Conservation (phyloP, 176 grass and related monocot species). For the Oryza coarctata region DNA sequence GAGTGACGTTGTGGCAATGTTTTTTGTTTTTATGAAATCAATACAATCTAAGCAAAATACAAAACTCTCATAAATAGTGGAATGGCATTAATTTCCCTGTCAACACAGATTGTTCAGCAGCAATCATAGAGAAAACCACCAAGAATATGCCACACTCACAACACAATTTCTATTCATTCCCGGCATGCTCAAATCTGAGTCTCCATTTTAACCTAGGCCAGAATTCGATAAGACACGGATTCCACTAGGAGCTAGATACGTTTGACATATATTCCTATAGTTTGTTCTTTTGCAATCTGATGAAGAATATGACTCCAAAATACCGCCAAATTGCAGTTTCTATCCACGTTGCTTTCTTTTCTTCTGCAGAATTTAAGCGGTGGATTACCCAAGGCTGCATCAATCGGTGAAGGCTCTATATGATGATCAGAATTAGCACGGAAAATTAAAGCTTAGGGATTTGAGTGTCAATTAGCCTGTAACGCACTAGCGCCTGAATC, state of each 20-base stretch:
- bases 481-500: conserved; percentile 30
- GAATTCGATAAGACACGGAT: not conserved
- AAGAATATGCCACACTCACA: not conserved
- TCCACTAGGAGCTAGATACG: not conserved
- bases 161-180: not conserved
- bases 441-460: not conserved
- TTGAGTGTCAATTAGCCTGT: conserved; percentile 17
- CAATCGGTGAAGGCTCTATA: conserved; percentile 20
- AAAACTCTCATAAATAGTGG: not conserved
- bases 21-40: not conserved
- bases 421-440: conserved; percentile 14
- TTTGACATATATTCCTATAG: not conserved
- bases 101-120: not conserved
- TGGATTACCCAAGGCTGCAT: not conserved
- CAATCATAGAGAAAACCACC: not conserved
- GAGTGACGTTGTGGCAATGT: not conserved
- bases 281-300: not conserved
- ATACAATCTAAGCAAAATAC: not conserved
- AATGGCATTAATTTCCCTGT: not conserved
- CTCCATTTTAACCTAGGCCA: not conserved
- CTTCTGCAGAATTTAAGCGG: not conserved
- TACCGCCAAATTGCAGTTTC: not conserved
- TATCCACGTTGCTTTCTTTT: not conserved
- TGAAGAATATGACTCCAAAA: not conserved
- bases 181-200: not conserved